Evolutionary conservation across 1,139 yeast genomes (phyloP).

Genomic region (Yamadazyma oceani): DNA sequence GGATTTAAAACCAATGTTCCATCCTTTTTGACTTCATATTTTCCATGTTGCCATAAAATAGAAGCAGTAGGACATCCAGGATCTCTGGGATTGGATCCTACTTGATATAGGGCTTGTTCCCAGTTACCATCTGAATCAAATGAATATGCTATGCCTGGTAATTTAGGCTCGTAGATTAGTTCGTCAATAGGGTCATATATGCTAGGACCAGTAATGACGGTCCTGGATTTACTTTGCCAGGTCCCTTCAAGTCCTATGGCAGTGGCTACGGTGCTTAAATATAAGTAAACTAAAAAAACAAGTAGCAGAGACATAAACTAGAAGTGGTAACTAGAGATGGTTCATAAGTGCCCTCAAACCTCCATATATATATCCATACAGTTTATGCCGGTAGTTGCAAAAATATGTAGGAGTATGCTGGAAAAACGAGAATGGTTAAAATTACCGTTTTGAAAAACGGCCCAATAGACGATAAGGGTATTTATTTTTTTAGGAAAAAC

Average conservation of each 20-base stretch:
- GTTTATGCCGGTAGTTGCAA: not conserved
- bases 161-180: constrained; percentile 27
- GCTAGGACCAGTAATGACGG: constrained; percentile 29
- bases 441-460: not conserved
- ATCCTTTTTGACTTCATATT: constrained; percentile 16
- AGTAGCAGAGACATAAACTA: constrained; percentile 4
- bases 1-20: constrained; percentile 23
- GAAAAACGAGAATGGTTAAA: constrained; percentile 1
- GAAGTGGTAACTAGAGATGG: no score
- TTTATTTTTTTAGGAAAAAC: not conserved
- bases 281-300: no score
- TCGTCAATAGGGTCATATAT: constrained; percentile 31
- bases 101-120: constrained; percentile 31
- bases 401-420: constrained; percentile 1
- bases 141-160: constrained; percentile 34
- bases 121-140: constrained; percentile 29
- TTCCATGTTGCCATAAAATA: constrained; percentile 34
- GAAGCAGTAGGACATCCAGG: constrained; percentile 30
- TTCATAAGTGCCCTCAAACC: no score
- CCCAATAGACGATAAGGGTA: constrained; percentile 1
- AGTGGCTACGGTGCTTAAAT: no score
- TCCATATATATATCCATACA: not conserved
- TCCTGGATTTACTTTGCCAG: constrained; percentile 28
- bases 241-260: constrained; percentile 22
- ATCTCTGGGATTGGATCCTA: constrained; percentile 22